These are phyloP conservation scores for Ustilago crameri DNA, from an alignment of 1,284 basidiomycete genomes.

Conservation along the genomic window DNA sequence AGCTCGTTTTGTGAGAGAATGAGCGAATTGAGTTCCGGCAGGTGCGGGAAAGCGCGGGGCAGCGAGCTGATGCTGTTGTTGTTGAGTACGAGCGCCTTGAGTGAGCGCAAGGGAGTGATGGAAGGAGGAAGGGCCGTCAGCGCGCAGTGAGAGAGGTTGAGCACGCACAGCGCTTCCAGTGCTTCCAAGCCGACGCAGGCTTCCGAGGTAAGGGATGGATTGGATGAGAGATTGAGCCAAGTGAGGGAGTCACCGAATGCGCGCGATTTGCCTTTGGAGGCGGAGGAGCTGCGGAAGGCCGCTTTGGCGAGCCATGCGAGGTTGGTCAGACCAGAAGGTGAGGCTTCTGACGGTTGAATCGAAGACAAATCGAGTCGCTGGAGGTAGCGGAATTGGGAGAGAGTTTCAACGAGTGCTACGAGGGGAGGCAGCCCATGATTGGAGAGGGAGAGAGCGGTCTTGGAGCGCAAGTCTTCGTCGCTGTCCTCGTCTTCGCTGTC, in stretches of 20 bases:
- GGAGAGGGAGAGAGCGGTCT: constrained; percentile 51
- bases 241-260: constrained; percentile 42
- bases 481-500: constrained; percentile 12
- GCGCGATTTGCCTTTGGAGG: constrained; percentile 23
- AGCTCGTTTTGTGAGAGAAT: constrained; percentile 63
- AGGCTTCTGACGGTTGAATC: constrained; percentile 49
- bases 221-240: constrained; percentile 40
- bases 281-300: constrained; percentile 40
- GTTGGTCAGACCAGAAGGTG: constrained; percentile 38
- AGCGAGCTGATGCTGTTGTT: constrained; percentile 51
- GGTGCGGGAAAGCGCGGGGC: constrained; percentile 46
- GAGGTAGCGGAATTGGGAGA: constrained; percentile 55
- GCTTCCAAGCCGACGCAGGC: constrained; percentile 39
- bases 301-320: constrained; percentile 56
- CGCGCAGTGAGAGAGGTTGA: constrained; percentile 55
- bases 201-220: constrained; percentile 27
- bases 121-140: constrained; percentile 38
- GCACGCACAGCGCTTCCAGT: constrained; percentile 44
- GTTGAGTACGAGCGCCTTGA: constrained; percentile 62
- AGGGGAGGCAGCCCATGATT: constrained; percentile 54
- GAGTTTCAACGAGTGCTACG: constrained; percentile 45
- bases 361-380: constrained; percentile 57
- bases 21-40: constrained; percentile 66
- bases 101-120: constrained; percentile 36
- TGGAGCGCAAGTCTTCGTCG: constrained; percentile 21